These are phyloP conservation scores for Rhododendron ferrugineum DNA, from an alignment of 148 eudicot species.

Conservation along the genomic window DNA sequence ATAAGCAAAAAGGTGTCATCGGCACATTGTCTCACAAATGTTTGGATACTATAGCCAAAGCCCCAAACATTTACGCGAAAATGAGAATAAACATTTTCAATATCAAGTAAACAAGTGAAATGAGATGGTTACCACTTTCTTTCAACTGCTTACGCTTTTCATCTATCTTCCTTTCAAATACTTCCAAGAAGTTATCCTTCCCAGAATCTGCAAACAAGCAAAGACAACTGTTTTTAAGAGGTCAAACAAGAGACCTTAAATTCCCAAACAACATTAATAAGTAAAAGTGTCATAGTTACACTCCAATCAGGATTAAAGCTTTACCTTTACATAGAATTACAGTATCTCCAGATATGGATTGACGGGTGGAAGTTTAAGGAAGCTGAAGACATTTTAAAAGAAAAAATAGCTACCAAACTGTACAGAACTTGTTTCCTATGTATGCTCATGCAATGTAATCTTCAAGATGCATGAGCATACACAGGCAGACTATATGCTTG, in stretches of 20 bases:
- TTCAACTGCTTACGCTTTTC: conserved; percentile 67
- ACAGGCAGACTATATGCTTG: background rate
- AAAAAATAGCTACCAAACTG: background rate
- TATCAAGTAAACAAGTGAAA: background rate
- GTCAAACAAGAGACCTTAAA: conserved; percentile 4
- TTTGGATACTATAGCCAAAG: conserved; percentile 1
- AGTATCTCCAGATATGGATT: background rate
- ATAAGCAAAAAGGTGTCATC: background rate
- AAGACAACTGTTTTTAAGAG: background rate
- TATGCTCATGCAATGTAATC: background rate
- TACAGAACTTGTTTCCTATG: background rate
- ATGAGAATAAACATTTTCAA: background rate
- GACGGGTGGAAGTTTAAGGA: background rate
- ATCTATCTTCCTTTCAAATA: conserved; percentile 83
- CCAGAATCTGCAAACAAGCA: conserved; percentile 58
- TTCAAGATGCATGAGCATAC: background rate
- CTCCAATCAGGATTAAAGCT: background rate
- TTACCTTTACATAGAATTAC: background rate
- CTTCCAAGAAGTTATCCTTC: conserved; percentile 57
- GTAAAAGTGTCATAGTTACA: background rate
- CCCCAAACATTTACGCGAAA: background rate
- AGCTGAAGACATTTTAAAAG: background rate
- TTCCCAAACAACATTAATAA: background rate
- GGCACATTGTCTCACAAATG: background rate
- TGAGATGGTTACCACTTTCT: conserved; percentile 62